These are phyloP conservation scores for Lasiosphaeriaceae sp. DNA, from an alignment of 495 filamentous ascomycete species.

Conservation along the genomic window DNA sequence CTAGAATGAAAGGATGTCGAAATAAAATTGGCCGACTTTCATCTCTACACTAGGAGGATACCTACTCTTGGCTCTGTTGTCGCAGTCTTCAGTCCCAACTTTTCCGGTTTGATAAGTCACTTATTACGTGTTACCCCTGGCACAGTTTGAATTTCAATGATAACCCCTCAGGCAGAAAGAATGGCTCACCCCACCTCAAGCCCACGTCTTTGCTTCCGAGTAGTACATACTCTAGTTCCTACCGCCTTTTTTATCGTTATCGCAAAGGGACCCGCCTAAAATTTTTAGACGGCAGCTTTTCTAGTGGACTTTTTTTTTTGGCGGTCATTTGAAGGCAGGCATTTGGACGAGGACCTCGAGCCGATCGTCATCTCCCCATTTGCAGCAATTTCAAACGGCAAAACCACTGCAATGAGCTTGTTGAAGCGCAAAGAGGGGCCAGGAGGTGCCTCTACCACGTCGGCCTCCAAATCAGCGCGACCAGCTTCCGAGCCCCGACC, in stretches of 20 bases:
- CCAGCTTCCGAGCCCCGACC: conserved; percentile 31
- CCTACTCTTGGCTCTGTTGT: no score
- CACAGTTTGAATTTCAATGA: no score
- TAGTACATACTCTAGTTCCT: neutral
- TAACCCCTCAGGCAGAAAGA: no score
- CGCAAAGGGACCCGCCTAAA: conserved; percentile 24
- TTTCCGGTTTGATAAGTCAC: no score
- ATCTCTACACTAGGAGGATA: no score
- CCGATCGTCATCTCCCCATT: conserved; percentile 17
- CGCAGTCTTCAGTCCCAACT: no score
- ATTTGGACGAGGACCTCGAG: conserved; percentile 11
- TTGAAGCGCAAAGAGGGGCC: conserved; percentile 48
- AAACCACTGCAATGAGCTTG: conserved; percentile 33
- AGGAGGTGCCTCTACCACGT: conserved; percentile 30
- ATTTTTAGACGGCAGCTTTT: conserved; percentile 25
- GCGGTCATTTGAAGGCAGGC: conserved; percentile 8
- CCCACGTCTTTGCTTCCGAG: neutral
- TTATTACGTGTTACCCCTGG: no score
- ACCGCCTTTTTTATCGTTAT: conserved; percentile 33
- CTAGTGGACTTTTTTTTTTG: conserved; percentile 5
- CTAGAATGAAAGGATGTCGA: no score
- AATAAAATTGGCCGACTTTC: no score
- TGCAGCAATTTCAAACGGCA: conserved; percentile 8
- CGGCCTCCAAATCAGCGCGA: conserved; percentile 33
- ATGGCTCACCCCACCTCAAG: no score